A percentile compares a stretch with the other conserved stretches of the same genome.
These are phyloP conservation scores for Annulohypoxylon maeteangense DNA, from an alignment of 495 filamentous ascomycete species.

Conservation along the genomic window DNA sequence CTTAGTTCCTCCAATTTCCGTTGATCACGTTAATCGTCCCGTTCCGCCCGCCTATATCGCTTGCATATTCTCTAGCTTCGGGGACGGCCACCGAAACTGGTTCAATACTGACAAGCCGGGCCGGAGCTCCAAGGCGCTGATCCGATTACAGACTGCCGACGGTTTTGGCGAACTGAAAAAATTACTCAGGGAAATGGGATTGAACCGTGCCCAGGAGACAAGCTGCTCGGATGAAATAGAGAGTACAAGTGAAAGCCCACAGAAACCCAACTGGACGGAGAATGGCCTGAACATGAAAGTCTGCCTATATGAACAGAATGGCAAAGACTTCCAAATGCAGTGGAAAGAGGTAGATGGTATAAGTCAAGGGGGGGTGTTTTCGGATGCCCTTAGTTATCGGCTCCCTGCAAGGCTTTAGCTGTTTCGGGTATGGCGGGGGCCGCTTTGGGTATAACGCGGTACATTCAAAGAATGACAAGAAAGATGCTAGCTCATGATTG, in stretches of 20 bases:
- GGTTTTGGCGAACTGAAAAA: background rate
- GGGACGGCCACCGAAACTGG: conserved; percentile 1
- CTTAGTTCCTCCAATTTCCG: background rate
- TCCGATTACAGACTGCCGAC: background rate
- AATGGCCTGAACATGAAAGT: background rate
- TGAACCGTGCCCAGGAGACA: background rate
- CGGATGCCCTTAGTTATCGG: too few species aligned
- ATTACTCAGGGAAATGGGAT: background rate
- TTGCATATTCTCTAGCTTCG: conserved; percentile 1
- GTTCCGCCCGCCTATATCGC: background rate
- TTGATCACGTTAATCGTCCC: background rate
- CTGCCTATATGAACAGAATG: background rate
- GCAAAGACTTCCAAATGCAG: conserved; percentile 3
- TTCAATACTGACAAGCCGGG: background rate
- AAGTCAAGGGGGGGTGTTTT: too few species aligned
- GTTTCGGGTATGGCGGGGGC: too few species aligned
- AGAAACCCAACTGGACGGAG: background rate
- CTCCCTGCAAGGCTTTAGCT: too few species aligned
- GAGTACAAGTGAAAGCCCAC: background rate
- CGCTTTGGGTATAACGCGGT: too few species aligned
- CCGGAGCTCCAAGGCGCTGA: background rate
- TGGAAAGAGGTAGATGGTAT: background rate
- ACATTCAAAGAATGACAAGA: too few species aligned
- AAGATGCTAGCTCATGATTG: too few species aligned
- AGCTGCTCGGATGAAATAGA: background rate